These are phyloP conservation scores for Paraphaeosphaeria minitans DNA, from an alignment of 2,329 filamentous ascomycete genomes.

Conservation along the genomic window DNA sequence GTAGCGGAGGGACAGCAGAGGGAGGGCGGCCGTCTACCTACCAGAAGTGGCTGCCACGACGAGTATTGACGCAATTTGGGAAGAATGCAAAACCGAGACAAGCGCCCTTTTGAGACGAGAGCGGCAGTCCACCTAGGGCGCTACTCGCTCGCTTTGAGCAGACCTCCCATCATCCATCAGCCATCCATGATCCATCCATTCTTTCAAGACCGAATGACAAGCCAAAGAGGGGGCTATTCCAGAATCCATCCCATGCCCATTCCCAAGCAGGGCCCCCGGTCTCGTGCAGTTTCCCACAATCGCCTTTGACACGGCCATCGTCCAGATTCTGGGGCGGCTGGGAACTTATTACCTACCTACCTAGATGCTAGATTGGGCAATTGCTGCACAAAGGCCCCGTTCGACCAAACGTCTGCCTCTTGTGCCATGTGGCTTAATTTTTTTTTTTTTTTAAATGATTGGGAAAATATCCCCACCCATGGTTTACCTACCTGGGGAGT, in stretches of 20 bases:
- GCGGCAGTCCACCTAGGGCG: background rate
- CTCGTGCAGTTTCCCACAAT: background rate
- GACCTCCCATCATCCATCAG: too few relatives aligned
- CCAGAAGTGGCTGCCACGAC: slow-evolving; percentile 6
- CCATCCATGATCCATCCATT: too few relatives aligned
- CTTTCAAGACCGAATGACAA: background rate
- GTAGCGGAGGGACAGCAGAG: too few relatives aligned
- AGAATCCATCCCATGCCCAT: too few relatives aligned
- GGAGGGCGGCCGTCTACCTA: too few relatives aligned
- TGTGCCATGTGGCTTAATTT: background rate
- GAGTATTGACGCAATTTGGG: slow-evolving; percentile 4
- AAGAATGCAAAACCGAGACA: background rate
- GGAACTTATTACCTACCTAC: too few relatives aligned
- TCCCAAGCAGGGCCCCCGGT: background rate
- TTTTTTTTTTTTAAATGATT: too few relatives aligned
- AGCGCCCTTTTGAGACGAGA: background rate
- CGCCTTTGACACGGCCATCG: background rate
- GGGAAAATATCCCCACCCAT: background rate
- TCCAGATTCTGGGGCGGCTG: background rate
- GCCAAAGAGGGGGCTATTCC: background rate
- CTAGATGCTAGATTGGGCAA: background rate
- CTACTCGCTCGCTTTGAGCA: background rate
- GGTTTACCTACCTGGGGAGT: too few relatives aligned
- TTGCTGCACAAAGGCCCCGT: background rate
- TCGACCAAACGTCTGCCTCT: background rate